Percentiles rank a stretch among this genome's conserved stretches.
Evolutionary conservation across 2,329 filamentous ascomycete genomes (phyloP).

Genomic region (Penicillium sp.): DNA sequence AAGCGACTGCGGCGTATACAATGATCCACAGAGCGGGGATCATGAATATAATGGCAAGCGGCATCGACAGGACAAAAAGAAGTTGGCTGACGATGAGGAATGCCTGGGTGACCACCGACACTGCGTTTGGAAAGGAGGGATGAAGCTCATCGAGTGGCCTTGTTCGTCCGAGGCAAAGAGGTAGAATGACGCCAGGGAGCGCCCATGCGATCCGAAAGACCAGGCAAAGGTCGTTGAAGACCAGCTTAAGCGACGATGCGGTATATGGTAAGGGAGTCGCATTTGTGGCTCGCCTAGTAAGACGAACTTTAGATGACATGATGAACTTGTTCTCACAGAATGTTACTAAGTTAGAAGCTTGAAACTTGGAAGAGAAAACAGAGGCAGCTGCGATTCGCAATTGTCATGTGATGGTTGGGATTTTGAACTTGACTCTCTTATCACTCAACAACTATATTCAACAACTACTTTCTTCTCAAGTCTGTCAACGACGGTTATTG

Average conservation of each 20-base stretch:
- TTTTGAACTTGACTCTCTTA: not conserved
- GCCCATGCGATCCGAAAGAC: slow-evolving; percentile 31
- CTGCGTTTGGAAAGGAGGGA: slow-evolving; percentile 53
- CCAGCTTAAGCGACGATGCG: slow-evolving; percentile 36
- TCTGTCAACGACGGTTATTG: not conserved
- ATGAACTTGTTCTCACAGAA: not conserved
- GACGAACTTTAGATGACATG: slow-evolving; percentile 9
- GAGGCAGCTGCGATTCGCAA: not conserved
- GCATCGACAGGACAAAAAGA: slow-evolving; percentile 55
- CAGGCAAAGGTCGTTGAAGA: slow-evolving; percentile 39
- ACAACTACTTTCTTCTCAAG: not conserved
- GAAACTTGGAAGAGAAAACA: not conserved
- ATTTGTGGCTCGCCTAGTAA: slow-evolving; percentile 9
- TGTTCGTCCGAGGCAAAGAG: slow-evolving; percentile 50
- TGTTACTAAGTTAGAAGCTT: not conserved
- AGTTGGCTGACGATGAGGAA: slow-evolving; percentile 58
- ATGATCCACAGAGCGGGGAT: slow-evolving; percentile 34
- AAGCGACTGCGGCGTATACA: slow-evolving; percentile 24
- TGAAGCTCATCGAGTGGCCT: slow-evolving; percentile 60
- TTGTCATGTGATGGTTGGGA: slow-evolving; percentile 10
- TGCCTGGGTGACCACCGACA: slow-evolving; percentile 54
- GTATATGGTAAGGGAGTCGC: slow-evolving; percentile 34
- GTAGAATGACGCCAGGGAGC: slow-evolving; percentile 58
- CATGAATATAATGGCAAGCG: slow-evolving; percentile 46
- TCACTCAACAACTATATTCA: not conserved